phyloP scores from a whole-genome alignment of 106 monocot genomes.

The Dactylorhiza incarnata region DNA sequence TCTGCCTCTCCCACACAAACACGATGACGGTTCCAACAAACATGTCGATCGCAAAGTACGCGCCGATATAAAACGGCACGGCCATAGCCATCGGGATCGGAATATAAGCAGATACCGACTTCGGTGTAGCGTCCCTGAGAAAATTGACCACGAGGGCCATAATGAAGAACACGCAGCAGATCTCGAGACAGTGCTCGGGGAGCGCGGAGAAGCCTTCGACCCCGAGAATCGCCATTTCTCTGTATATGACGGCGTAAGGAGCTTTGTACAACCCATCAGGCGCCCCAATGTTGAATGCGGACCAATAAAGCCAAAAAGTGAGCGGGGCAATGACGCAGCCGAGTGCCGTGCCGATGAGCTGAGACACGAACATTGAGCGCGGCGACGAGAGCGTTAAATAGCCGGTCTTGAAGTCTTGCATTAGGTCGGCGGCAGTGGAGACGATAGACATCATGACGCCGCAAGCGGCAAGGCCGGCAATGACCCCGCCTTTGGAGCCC shows the following conservation, averaged over 20 bases:
- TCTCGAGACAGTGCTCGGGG: slow-evolving; percentile 67
- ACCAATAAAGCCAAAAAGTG: slow-evolving; percentile 86
- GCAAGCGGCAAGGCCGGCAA: slow-evolving; percentile 83
- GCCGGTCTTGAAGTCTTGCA: slow-evolving; percentile 93
- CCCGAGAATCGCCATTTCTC: slow-evolving; percentile 85
- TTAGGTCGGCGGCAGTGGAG: slow-evolving; percentile 78
- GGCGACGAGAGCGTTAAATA: slow-evolving; percentile 79
- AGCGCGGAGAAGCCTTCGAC: slow-evolving; percentile 74
- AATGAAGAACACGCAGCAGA: slow-evolving; percentile 57
- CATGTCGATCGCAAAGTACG: slow-evolving; percentile 90
- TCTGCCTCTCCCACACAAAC: slow-evolving; percentile 70
- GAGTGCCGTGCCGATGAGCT: slow-evolving; percentile 64
- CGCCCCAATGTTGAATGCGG: slow-evolving; percentile 68
- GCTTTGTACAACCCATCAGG: slow-evolving; percentile 73
- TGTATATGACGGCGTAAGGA: slow-evolving; percentile 74
- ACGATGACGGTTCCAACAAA: slow-evolving; percentile 73
- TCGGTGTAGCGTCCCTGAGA: slow-evolving; percentile 39
- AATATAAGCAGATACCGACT: slow-evolving; percentile 36
- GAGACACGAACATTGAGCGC: slow-evolving; percentile 83
- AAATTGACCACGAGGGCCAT: slow-evolving; percentile 46
- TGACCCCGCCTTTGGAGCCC: slow-evolving; percentile 75
- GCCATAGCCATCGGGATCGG: slow-evolving; percentile 95
- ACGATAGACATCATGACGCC: slow-evolving; percentile 95
- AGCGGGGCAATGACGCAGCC: slow-evolving; percentile 79
- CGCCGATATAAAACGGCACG: slow-evolving; percentile 81